A percentile compares a stretch with the other conserved stretches of the same genome.
Conservation (phyloP, 805 yeast genomes). For the Metschnikowia amazonensis region DNA sequence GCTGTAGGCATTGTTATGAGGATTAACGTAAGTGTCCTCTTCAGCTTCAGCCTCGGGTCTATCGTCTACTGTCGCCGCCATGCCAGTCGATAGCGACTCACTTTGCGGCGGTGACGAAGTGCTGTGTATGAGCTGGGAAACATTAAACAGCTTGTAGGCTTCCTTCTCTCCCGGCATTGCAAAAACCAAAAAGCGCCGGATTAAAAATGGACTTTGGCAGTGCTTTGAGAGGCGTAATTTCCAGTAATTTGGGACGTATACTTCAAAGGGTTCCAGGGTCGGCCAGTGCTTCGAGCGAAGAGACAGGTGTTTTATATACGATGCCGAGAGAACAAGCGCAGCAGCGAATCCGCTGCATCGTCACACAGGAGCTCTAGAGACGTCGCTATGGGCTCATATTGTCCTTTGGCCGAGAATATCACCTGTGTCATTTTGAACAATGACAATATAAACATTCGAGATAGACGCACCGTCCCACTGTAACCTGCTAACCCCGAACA, state of each 20-base stretch:
- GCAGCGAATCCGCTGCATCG: not conserved
- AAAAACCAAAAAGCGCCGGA: not conserved
- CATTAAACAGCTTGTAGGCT: slow-evolving; percentile 2
- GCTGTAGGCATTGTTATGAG: not conserved
- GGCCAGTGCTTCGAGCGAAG: not conserved
- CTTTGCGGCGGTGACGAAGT: not conserved
- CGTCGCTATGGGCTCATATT: slow-evolving; percentile 1
- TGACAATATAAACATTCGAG: not conserved
- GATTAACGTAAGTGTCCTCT: not conserved
- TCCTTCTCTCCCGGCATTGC: slow-evolving; percentile 4
- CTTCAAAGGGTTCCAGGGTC: not conserved
- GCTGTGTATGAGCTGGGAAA: slow-evolving; percentile 3
- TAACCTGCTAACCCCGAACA: not conserved
- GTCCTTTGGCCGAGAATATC: slow-evolving; percentile 5
- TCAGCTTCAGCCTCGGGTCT: not conserved
- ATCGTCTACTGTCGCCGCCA: not conserved
- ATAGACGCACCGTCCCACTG: not conserved
- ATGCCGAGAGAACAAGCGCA: not conserved
- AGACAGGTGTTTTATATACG: not conserved
- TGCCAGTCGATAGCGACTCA: not conserved
- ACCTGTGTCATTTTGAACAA: not conserved
- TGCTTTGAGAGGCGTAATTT: no score
- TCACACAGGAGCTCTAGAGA: not conserved
- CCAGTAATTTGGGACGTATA: not conserved
- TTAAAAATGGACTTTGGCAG: not conserved